Evolutionary conservation across 208 protist species (phyloP).

Genomic region (Acanthamoeba divionensis): DNA sequence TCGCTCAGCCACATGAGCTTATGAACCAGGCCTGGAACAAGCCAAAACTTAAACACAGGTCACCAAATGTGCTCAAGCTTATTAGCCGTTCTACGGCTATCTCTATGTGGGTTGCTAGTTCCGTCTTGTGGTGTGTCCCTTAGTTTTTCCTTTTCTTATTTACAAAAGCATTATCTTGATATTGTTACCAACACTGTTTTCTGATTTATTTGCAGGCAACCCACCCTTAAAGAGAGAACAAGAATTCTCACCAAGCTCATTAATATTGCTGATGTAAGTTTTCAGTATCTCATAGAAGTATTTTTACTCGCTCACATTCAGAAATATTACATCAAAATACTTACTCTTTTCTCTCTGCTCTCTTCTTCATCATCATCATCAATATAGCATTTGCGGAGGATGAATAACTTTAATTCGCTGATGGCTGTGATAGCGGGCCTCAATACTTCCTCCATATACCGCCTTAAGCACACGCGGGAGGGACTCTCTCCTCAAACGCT

Average conservation of each 20-base stretch:
- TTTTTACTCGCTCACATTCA: not conserved
- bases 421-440: slow-evolving; percentile 73
- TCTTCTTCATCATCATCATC: not conserved
- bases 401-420: slow-evolving; percentile 76
- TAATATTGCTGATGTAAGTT: slow-evolving; percentile 66
- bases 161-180: too few species aligned
- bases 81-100: slow-evolving; percentile 74
- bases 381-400: slow-evolving; percentile 40
- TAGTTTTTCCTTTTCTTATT: too few species aligned
- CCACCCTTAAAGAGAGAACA: slow-evolving; percentile 56
- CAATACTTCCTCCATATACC: slow-evolving; percentile 65
- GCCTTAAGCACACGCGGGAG: slow-evolving; percentile 57
- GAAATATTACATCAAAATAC: not conserved
- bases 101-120: slow-evolving; percentile 70
- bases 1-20: slow-evolving; percentile 60
- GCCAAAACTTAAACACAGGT: slow-evolving; percentile 64
- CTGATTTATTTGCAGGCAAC: too few species aligned
- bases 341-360: not conserved
- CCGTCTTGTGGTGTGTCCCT: too few species aligned
- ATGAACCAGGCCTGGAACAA: slow-evolving; percentile 79
- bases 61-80: slow-evolving; percentile 74
- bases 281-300: not conserved
- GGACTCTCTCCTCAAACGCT: slow-evolving; percentile 27
- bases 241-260: slow-evolving; percentile 70
- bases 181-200: too few species aligned